Base-by-base conservation (phyloP, 768 basidiomycete species). In the Naganishia vishniacii region DNA sequence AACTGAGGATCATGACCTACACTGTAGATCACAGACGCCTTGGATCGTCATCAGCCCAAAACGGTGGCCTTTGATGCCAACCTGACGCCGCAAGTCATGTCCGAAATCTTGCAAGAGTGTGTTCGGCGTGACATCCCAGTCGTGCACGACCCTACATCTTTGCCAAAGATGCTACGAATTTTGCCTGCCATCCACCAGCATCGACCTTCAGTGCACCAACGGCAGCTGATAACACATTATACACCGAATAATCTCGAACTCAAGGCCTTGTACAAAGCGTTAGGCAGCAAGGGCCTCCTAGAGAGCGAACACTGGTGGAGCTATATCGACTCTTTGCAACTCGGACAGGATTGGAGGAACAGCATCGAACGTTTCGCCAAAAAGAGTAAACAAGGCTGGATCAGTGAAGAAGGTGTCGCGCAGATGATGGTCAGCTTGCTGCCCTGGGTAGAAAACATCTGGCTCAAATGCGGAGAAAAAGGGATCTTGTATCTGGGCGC, bases 91-190 rank as follows among this genome's bases (percentile, higher is more conserved):
- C 77, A 81, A 4, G 74, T 82, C 2, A 80, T 94, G 20, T 74
- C 75, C 29, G 68, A 77, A 0, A 65, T 91, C 28, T 78, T 89
- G 7, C 68, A 78, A 5, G 78, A 84, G 70, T 85, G 87, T 72
- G 69, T 75, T 41, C 70, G 78, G 37, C 72, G 78, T 48, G 69
- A 76, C 4, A 84, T 87, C 40, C 77, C 78, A 91, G 89, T 84
- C 15, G 86, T 93, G 73, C 91, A 89, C 75, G 95, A 99, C 77
- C 94, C 95, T 0, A 98, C 95, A 0, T 95, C 92, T 0, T 81
- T 87, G n/a, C 78, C 82, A 47, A 98, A 98, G 78, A 86, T 88
- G 0, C 79, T 80, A 1, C 79, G 81, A 2, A 84, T 98, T 64
- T 72, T 95, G 5, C 82, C 85, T 0, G 85, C 88, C 0, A 61